phyloP scores from a whole-genome alignment of 768 basidiomycete species.

The Pulveroboletus frians region DNA sequence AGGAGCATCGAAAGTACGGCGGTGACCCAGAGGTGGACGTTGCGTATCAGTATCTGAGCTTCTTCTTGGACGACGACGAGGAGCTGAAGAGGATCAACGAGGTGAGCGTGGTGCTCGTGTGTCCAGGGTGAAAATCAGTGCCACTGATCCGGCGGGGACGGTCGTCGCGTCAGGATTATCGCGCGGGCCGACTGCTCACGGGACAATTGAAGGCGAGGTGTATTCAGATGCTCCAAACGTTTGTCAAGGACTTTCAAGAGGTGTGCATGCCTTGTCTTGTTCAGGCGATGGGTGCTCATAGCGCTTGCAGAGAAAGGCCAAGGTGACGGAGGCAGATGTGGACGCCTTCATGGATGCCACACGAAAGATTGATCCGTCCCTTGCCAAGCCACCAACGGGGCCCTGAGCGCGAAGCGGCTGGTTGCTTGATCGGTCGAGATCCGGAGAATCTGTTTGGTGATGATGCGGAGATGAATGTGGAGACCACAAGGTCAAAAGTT shows the following conservation, averaged over 20 bases:
- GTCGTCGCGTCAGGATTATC: conserved; percentile 67
- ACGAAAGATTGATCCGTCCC: conserved; percentile 65
- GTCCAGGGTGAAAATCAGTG: too few species aligned
- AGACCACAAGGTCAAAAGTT: conserved; percentile 6
- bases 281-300: conserved; percentile 2
- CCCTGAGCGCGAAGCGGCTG: neutral
- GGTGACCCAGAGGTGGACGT: conserved; percentile 96
- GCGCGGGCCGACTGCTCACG: conserved; percentile 79
- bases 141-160: neutral
- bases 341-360: conserved; percentile 73
- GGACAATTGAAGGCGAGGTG: conserved; percentile 89
- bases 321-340: conserved; percentile 74
- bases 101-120: conserved; percentile 35
- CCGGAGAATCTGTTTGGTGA: neutral
- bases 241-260: conserved; percentile 84
- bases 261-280: conserved; percentile 32
- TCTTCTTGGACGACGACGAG: conserved; percentile 95
- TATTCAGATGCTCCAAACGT: conserved; percentile 74
- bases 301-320: conserved; percentile 60
- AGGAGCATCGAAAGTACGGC: conserved; percentile 83
- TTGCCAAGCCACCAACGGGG: conserved; percentile 32
- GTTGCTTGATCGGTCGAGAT: neutral
- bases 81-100: conserved; percentile 71
- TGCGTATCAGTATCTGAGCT: conserved; percentile 88
- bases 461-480: neutral